Conservation (phyloP, 306 rosid genomes). For the Herpetospermum pedunculosum region DNA sequence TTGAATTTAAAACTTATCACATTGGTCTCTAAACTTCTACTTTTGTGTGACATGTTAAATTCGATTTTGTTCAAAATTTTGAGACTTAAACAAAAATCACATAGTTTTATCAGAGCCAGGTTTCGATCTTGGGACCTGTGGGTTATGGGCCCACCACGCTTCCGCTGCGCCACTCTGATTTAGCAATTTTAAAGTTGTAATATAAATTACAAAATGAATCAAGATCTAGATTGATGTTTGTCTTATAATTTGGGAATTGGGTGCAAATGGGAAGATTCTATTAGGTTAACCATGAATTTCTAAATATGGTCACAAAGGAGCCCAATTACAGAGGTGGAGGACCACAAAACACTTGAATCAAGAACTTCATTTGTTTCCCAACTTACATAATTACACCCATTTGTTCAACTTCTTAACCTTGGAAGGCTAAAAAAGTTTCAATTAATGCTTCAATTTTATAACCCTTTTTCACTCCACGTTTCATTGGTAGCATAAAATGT, state of each 20-base stretch:
- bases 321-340: constrained; percentile 32
- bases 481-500: background rate
- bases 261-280: background rate
- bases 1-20: background rate
- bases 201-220: background rate
- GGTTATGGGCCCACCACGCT: no score
- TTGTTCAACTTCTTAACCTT: constrained; percentile 13
- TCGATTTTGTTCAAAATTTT: no score
- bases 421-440: background rate
- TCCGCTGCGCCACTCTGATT: no score
- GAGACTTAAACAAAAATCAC: no score
- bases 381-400: constrained; percentile 38
- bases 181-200: background rate
- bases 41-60: background rate
- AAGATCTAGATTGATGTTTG: background rate
- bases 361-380: constrained; percentile 24
- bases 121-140: no score
- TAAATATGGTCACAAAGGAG: constrained; percentile 15
- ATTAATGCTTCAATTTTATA: background rate
- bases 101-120: no score
- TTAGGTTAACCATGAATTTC: constrained; percentile 20
- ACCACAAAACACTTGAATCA: constrained; percentile 28
- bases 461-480: background rate
- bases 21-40: background rate
- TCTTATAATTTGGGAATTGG: background rate